Conservation (phyloP, 768 basidiomycete genomes). For the Rhodotorula toruloides region DNA sequence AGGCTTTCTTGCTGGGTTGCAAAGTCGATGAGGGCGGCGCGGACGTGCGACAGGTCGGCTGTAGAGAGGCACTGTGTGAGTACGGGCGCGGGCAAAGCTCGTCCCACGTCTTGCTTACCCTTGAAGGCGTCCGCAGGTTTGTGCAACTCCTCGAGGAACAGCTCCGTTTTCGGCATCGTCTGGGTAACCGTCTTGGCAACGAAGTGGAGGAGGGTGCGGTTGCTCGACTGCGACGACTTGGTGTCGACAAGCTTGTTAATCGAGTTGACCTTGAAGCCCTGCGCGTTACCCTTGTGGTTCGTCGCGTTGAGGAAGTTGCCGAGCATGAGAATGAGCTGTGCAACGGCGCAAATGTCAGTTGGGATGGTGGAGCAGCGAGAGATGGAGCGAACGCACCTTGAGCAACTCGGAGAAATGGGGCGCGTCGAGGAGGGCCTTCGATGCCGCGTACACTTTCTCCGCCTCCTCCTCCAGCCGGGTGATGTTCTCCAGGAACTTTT, state of each 20-base stretch:
- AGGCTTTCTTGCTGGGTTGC: conserved; percentile 58
- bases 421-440: conserved; percentile 71
- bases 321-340: conserved; percentile 78
- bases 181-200: conserved; percentile 79
- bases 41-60: conserved; percentile 83
- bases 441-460: conserved; percentile 72
- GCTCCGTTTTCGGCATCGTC: conserved; percentile 80
- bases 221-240: conserved; percentile 63
- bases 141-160: conserved; percentile 78
- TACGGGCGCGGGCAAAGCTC: too few species aligned
- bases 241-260: conserved; percentile 99
- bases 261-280: conserved; percentile 92
- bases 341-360: not conserved
- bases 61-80: not conserved
- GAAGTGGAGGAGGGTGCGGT: conserved; percentile 90
- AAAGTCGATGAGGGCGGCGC: conserved; percentile 67
- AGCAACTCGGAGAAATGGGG: conserved; percentile 82
- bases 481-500: conserved; percentile 72
- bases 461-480: conserved; percentile 65
- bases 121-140: conserved; percentile 88
- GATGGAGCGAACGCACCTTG: conserved; percentile 59
- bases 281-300: conserved; percentile 91
- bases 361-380: not conserved
- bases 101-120: conserved; percentile 63
- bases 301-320: conserved; percentile 99